Evolutionary conservation across 805 yeast species (phyloP).

Genomic region (Sungouiozyma intestinalis): DNA sequence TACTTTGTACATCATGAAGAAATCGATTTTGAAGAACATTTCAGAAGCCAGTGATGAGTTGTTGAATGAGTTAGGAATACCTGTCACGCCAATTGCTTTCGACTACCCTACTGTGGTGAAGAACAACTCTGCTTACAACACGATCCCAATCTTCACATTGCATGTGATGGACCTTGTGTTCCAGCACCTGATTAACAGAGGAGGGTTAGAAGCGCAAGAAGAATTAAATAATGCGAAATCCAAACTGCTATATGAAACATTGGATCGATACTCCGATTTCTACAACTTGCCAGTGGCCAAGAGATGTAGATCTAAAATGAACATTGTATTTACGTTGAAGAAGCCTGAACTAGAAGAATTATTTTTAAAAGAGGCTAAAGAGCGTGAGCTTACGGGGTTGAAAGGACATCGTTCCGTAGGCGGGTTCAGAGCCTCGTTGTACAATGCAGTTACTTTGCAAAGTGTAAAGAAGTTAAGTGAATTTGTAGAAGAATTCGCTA

Average conservation of each 20-base stretch:
- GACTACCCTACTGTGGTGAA: slow-evolving; percentile 78
- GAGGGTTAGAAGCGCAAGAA: slow-evolving; percentile 64
- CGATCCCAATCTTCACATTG: slow-evolving; percentile 87
- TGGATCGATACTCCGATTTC: slow-evolving; percentile 56
- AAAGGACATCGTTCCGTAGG: slow-evolving; percentile 97
- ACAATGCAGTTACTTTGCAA: slow-evolving; percentile 69
- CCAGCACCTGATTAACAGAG: slow-evolving; percentile 46
- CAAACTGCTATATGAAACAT: slow-evolving; percentile 44
- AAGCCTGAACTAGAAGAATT: slow-evolving; percentile 53
- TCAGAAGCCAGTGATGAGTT: slow-evolving; percentile 47
- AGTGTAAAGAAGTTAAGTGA: slow-evolving; percentile 48
- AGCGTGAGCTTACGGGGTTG: slow-evolving; percentile 55
- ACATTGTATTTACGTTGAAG: slow-evolving; percentile 76
- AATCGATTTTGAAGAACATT: slow-evolving; percentile 51
- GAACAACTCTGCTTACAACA: slow-evolving; percentile 90
- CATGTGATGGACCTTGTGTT: slow-evolving; percentile 78
- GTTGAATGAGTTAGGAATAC: slow-evolving; percentile 49
- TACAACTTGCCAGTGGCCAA: slow-evolving; percentile 58
- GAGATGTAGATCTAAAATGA: slow-evolving; percentile 74
- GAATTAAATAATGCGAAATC: slow-evolving; percentile 53
- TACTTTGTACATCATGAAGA: slow-evolving; percentile 82
- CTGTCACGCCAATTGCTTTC: slow-evolving; percentile 80
- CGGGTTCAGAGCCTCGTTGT: slow-evolving; percentile 88
- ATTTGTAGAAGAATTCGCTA: slow-evolving; percentile 53
- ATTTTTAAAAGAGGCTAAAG: slow-evolving; percentile 61